Conservation (phyloP, 2,329 filamentous ascomycete genomes). For the Taxawa tesnikishii region DNA sequence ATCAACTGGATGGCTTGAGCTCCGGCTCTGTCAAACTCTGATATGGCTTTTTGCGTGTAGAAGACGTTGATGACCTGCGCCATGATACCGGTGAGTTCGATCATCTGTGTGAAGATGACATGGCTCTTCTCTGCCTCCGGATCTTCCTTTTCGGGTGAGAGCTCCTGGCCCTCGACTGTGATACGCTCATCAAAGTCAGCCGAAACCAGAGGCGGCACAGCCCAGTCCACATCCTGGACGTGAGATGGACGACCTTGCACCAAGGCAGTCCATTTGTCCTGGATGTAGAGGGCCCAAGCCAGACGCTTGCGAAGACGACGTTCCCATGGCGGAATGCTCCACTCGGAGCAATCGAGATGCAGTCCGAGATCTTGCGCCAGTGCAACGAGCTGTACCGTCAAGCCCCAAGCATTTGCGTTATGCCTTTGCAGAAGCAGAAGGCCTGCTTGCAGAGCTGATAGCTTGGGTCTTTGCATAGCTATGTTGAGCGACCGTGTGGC, state of each 20-base stretch:
- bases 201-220: conserved; percentile 50
- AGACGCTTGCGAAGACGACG: conserved; percentile 72
- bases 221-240: conserved; percentile 60
- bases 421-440: conserved; percentile 62
- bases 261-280: conserved; percentile 84
- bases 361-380: conserved; percentile 78
- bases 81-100: conserved; percentile 61
- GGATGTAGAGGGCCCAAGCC: conserved; percentile 87
- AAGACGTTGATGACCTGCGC: conserved; percentile 73
- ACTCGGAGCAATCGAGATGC: conserved; percentile 74
- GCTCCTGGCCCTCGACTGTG: conserved; percentile 28
- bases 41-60: conserved; percentile 67
- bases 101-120: conserved; percentile 62
- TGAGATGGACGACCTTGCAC: conserved; percentile 80
- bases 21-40: conserved; percentile 53
- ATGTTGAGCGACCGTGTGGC: conserved; percentile 61
- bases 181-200: conserved; percentile 66
- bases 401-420: conserved; percentile 67
- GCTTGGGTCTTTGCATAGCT: conserved; percentile 69
- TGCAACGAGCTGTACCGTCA: conserved; percentile 79
- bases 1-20: conserved; percentile 60
- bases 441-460: conserved; percentile 69
- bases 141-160: conserved; percentile 25
- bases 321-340: conserved; percentile 85
- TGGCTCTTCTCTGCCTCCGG: conserved; percentile 49